Percentiles rank a stretch among this genome's conserved stretches.
Conservation (phyloP, 805 yeast species). For the Saturnispora zaruensis region DNA sequence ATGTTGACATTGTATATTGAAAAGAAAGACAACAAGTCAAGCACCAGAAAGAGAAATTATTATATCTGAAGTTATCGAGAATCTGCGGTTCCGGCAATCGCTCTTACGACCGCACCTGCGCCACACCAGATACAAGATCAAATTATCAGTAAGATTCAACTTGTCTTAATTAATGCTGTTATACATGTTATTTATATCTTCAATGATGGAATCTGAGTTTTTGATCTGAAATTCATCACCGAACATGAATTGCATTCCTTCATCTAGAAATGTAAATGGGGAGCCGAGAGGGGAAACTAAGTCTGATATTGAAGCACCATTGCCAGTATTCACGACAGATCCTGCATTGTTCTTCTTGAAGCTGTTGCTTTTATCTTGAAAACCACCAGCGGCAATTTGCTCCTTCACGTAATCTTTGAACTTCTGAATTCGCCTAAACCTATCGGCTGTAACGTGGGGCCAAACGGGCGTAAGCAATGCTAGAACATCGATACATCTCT, state of each 20-base stretch:
- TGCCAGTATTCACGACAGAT: neutral
- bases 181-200: conserved; percentile 3
- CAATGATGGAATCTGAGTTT: neutral
- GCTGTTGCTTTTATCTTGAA: neutral
- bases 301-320: neutral
- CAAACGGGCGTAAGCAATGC: conserved; percentile 10
- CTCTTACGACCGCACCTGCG: neutral
- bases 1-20: neutral
- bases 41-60: neutral
- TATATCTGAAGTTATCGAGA: neutral
- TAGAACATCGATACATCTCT: conserved; percentile 10
- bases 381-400: neutral
- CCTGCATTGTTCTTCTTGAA: neutral
- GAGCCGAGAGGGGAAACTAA: neutral
- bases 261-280: conserved; percentile 9
- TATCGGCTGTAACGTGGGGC: conserved; percentile 13
- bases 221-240: conserved; percentile 4
- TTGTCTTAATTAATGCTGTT: neutral
- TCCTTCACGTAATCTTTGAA: conserved; percentile 10
- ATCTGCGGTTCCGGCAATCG: neutral
- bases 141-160: neutral
- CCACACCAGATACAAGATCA: neutral
- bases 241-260: conserved; percentile 13
- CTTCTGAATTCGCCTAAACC: conserved; percentile 16
- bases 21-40: neutral